These are phyloP conservation scores for Populus nigra DNA, from an alignment of 345 rosid species.

Conservation along the genomic window DNA sequence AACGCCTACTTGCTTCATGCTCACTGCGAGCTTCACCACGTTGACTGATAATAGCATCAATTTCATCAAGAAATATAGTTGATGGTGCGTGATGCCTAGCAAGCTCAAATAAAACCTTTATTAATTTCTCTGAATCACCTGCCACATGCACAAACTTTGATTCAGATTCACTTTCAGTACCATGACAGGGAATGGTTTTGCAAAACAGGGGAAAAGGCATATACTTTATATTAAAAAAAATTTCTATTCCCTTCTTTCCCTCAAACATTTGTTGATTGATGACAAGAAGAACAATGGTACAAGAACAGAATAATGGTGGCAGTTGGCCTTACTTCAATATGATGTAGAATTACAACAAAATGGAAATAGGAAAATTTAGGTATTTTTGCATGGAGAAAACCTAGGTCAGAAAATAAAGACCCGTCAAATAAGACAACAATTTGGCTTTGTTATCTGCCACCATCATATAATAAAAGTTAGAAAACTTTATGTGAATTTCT, in stretches of 20 bases:
- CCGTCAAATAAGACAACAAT: neutral
- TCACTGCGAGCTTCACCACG: constrained; percentile 96
- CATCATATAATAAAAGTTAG: neutral
- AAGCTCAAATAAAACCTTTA: constrained; percentile 89
- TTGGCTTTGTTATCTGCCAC: neutral
- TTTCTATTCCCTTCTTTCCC: neutral
- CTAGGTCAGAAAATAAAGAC: neutral
- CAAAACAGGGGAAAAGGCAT: neutral
- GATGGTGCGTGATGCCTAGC: constrained; percentile 98
- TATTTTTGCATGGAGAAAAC: neutral
- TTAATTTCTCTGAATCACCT: constrained; percentile 97
- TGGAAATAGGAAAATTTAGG: neutral
- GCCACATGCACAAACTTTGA: constrained; percentile 23
- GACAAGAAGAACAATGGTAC: neutral
- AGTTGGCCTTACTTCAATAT: neutral
- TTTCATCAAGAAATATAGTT: constrained; percentile 94
- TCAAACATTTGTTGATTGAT: neutral
- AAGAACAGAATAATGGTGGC: neutral
- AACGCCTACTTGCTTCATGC: constrained; percentile 98
- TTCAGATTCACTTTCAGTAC: constrained; percentile 13
- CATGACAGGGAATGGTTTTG: neutral
- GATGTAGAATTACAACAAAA: neutral
- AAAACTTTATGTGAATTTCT: neutral
- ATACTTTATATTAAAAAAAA: neutral
- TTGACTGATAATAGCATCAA: constrained; percentile 93